Evolutionary conservation across 306 rosid genomes (phyloP), one percentile per base, ranked within the genome.

Genomic region (Lotus japonicus): DNA sequence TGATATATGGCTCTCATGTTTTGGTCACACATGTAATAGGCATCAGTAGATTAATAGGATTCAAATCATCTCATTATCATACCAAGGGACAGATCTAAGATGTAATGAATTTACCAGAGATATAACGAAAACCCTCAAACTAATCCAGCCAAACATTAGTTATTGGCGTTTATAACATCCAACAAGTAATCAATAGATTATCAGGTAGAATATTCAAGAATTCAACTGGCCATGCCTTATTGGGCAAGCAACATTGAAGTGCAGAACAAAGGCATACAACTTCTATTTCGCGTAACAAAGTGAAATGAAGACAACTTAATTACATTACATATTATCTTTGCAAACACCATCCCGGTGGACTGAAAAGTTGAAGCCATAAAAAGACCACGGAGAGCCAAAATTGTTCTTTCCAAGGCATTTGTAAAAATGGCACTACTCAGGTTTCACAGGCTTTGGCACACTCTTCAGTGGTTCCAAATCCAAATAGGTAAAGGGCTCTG

Each of bases 401-500:
- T 15, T 31, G 74, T 35, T 44, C 53, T 33, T 2, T 31, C 36
- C 5, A 55, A 63, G 48, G 67, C 23, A 58, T 48, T 62, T 57
- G 64, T 11, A 23, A 23, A 51, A 64, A 15, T 35, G 46, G 51
- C 70, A 41, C 70, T 71, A 85, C 84, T 86, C 95, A 28, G 76
- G 84, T 77, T 88, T 88, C 76, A 76, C 85, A 7, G 83, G 84
- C 63, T 86, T 81, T 59, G 78, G 76, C 72, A 77, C 97, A 66
- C 82, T 80, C 63, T 68, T 85, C 3, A 89, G 96, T 71, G 97
- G 91, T 38, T 91, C 96, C 51, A 88, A 63, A 66, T 88, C 77
- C 79, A 91, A 73, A 54, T 88, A 91, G 33, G 89, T 86, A 73
- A 14, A 91, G 35, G 96, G 94, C 79, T 86, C 96, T 2, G 94